Conservation (phyloP, 495 filamentous ascomycete species). For the Penicillium turbatum region DNA sequence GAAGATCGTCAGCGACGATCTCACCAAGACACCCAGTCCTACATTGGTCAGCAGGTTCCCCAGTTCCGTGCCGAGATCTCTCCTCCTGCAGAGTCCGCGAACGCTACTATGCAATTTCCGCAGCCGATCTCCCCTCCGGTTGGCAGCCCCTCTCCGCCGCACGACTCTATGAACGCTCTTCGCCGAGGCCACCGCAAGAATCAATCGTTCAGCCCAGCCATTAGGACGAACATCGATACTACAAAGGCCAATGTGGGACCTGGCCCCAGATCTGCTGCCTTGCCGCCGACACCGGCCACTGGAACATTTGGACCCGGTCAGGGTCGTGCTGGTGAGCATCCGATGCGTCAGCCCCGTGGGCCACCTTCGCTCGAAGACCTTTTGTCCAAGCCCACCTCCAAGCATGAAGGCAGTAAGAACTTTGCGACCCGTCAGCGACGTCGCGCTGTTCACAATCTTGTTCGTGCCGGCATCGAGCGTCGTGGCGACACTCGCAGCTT, state of each 20-base stretch:
- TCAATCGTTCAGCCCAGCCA: conserved; percentile 65
- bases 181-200: conserved; percentile 90
- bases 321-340: conserved; percentile 88
- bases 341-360: conserved; percentile 86
- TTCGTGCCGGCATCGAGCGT: conserved; percentile 84
- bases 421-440: conserved; percentile 92
- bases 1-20: conserved; percentile 29
- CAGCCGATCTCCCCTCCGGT: conserved; percentile 61
- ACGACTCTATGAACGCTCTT: conserved; percentile 77
- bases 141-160: conserved; percentile 55
- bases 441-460: conserved; percentile 83
- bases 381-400: conserved; percentile 81
- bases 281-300: conserved; percentile 76
- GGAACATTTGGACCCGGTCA: conserved; percentile 93
- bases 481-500: conserved; percentile 59
- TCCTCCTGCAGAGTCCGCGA: conserved; percentile 60
- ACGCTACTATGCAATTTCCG: conserved; percentile 42
- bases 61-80: conserved; percentile 73
- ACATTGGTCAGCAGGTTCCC: conserved; percentile 47
- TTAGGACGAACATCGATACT: conserved; percentile 55
- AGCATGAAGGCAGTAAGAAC: conserved; percentile 97
- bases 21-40: conserved; percentile 36
- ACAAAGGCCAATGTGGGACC: conserved; percentile 51
- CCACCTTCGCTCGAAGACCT: conserved; percentile 92
- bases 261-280: conserved; percentile 70